phyloP scores from a whole-genome alignment of 176 grass and related monocot species.

The Phoenix roebelenii region DNA sequence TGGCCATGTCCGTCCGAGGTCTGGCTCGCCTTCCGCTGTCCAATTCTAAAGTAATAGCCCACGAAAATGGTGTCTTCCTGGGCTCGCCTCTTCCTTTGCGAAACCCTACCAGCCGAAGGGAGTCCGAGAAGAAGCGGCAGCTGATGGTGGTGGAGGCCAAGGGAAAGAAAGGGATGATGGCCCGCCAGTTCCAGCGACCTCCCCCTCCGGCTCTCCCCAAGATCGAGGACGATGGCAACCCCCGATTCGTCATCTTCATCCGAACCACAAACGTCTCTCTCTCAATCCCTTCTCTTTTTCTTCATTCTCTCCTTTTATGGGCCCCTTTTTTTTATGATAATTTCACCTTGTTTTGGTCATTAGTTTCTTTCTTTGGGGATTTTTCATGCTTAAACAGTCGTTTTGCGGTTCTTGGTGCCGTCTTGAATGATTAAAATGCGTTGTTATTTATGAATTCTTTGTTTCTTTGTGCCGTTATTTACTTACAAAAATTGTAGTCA shows the following conservation, averaged over 20 bases:
- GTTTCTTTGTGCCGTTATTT: too few species aligned
- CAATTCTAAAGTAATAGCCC: not conserved
- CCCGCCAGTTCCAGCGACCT: conserved; percentile 38
- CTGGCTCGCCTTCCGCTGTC: not conserved
- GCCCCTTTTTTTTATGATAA: not conserved
- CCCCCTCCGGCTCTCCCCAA: conserved; percentile 56
- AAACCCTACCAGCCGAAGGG: not conserved
- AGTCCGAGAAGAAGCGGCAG: not conserved
- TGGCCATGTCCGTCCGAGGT: conserved; percentile 13
- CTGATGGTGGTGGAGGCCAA: conserved; percentile 51
- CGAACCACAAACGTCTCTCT: conserved; percentile 55
- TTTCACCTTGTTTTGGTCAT: not conserved
- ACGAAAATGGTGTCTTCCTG: conserved; percentile 7
- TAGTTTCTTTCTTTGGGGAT: too few species aligned
- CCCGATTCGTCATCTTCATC: conserved; percentile 89
- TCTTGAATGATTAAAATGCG: too few species aligned
- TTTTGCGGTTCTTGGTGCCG: too few species aligned
- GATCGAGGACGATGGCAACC: conserved; percentile 77
- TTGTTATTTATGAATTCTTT: too few species aligned
- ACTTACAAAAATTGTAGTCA: too few species aligned
- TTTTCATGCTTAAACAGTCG: too few species aligned
- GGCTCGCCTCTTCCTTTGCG: not conserved
- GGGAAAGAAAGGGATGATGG: conserved; percentile 46
- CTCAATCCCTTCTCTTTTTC: not conserved
- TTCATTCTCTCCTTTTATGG: not conserved